phyloP scores from a whole-genome alignment of 2,329 filamentous ascomycete species.

The Aaosphaeria arxii region DNA sequence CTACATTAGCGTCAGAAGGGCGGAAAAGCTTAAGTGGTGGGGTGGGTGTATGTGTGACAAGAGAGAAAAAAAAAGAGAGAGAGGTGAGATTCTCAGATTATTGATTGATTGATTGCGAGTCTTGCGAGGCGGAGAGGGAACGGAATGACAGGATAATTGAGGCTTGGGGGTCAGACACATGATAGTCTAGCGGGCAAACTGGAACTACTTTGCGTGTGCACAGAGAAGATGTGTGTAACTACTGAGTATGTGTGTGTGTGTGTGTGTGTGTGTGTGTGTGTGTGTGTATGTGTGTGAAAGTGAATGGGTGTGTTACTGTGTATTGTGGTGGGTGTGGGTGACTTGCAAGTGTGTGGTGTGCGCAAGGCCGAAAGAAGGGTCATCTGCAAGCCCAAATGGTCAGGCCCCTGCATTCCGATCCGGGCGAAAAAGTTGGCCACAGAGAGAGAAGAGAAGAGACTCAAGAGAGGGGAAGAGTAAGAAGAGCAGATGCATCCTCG shows the following conservation, averaged over 20 bases:
- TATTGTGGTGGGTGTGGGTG: slow-evolving; percentile 22
- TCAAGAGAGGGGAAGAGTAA: too few relatives aligned
- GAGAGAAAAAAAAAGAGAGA: slow-evolving; percentile 13
- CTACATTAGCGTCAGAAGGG: slow-evolving; percentile 32
- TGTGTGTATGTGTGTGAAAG: too few relatives aligned
- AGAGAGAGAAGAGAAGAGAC: not conserved
- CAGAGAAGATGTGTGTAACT: too few relatives aligned
- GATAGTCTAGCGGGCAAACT: slow-evolving; percentile 3
- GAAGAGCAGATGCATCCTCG: too few relatives aligned
- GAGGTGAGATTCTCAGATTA: slow-evolving; percentile 26
- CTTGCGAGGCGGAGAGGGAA: too few relatives aligned
- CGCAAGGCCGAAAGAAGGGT: slow-evolving; percentile 18
- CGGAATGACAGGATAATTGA: slow-evolving; percentile 30
- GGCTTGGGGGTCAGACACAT: slow-evolving; percentile 18
- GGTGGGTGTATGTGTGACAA: slow-evolving; percentile 8
- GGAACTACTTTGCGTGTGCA: too few relatives aligned
- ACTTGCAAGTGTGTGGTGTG: slow-evolving; percentile 8
- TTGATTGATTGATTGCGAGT: not conserved
- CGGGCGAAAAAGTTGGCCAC: slow-evolving; percentile 21
- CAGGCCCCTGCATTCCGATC: slow-evolving; percentile 19
- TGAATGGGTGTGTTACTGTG: too few relatives aligned
- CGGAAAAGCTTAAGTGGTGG: slow-evolving; percentile 34
- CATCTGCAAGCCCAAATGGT: slow-evolving; percentile 20
- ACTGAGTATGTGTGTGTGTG: too few relatives aligned
- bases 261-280: not conserved